Evolutionary conservation across 148 eudicot genomes (phyloP).

Genomic region (Drosera capensis): DNA sequence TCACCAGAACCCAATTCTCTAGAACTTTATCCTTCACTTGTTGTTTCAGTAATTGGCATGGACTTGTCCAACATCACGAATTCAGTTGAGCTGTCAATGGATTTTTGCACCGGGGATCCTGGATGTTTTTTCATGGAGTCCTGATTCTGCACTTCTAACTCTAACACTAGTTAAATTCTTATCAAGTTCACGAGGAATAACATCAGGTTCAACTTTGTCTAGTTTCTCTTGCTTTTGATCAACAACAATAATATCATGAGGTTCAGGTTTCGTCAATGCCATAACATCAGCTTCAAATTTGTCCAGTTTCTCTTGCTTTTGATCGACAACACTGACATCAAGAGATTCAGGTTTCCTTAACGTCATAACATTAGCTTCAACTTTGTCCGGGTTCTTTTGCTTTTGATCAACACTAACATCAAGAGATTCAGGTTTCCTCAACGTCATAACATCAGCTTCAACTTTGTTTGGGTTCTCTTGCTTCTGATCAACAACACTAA

Average conservation of each 20-base stretch:
- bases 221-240: constrained; percentile 15
- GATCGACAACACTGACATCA: constrained; percentile 10
- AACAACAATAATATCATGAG: no score
- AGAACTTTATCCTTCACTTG: constrained; percentile 11
- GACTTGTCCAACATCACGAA: constrained; percentile 34
- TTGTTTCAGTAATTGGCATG: constrained; percentile 12
- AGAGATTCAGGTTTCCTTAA: constrained; percentile 55
- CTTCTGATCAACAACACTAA: no score
- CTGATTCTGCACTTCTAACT: constrained; percentile 7
- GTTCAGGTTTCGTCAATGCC: no score
- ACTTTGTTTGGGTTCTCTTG: no score
- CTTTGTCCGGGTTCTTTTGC: no score
- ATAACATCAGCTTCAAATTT: no score
- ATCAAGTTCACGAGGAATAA: constrained; percentile 6
- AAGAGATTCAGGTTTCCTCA: no score
- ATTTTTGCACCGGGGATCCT: constrained; percentile 4
- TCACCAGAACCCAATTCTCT: constrained; percentile 9
- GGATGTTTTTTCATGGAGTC: not conserved
- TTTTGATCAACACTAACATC: no score
- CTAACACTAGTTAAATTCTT: constrained; percentile 10
- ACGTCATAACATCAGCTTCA: no score
- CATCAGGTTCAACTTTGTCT: constrained; percentile 8
- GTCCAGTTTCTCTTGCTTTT: no score
- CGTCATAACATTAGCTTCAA: no score
- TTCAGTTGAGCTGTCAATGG: constrained; percentile 9